A percentile compares a stretch with the other conserved stretches of the same genome.
These are phyloP conservation scores for Clonostachys sp. DNA, from an alignment of 2,329 filamentous ascomycete species.

Conservation along the genomic window DNA sequence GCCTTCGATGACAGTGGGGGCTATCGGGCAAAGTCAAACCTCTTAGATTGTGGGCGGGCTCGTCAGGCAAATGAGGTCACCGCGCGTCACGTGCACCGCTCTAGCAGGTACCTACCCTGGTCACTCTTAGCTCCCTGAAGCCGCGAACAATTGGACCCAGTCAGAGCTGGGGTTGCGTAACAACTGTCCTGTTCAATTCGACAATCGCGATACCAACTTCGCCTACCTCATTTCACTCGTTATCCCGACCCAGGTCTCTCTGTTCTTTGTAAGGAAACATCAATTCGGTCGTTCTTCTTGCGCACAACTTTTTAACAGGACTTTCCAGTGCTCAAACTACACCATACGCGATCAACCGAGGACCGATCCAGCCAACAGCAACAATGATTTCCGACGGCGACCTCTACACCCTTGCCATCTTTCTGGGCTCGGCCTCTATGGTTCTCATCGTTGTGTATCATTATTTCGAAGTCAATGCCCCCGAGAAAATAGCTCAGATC, in stretches of 20 bases:
- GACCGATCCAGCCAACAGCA: constrained; percentile 12
- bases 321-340: background rate
- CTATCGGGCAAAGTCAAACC: too few relatives aligned
- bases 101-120: background rate
- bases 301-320: background rate
- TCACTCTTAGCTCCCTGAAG: background rate
- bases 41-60: constrained; percentile 1
- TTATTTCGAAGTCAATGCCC: constrained; percentile 88
- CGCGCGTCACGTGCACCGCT: constrained; percentile 6
- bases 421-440: constrained; percentile 87
- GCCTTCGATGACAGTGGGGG: too few relatives aligned
- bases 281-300: background rate
- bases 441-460: constrained; percentile 92
- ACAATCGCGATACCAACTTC: background rate
- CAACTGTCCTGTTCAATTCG: constrained; percentile 2
- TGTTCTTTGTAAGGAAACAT: background rate
- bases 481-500: constrained; percentile 3
- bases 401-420: constrained; percentile 87
- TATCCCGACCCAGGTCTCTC: background rate
- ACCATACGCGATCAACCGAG: background rate
- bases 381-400: constrained; percentile 93
- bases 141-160: background rate
- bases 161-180: background rate
- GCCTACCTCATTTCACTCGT: background rate
- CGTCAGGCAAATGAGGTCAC: constrained; percentile 6